A percentile compares a stretch with the other conserved stretches of the same genome.
These are phyloP conservation scores for Westerdykella aurantiaca DNA, from an alignment of 2,329 filamentous ascomycete genomes.

Conservation along the genomic window DNA sequence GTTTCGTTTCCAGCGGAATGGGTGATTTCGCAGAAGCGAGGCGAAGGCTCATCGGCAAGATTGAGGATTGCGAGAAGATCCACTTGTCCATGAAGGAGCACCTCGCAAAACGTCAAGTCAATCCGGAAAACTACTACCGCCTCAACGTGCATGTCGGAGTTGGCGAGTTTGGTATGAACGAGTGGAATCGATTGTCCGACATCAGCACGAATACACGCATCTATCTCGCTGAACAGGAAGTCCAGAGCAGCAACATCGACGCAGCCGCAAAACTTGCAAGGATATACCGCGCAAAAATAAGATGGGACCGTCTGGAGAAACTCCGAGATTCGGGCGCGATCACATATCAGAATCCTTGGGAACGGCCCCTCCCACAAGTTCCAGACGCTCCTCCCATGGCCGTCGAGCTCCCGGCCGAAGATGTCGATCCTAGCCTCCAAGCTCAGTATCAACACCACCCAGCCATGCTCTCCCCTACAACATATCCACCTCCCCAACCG, in stretches of 20 bases:
- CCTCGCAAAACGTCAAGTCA: slow-evolving; percentile 70
- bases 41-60: slow-evolving; percentile 77
- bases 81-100: slow-evolving; percentile 84
- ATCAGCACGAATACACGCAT: slow-evolving; percentile 88
- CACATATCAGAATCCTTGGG: slow-evolving; percentile 24
- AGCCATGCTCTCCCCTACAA: slow-evolving; percentile 23
- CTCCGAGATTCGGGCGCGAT: slow-evolving; percentile 22
- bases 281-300: slow-evolving; percentile 69
- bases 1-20: slow-evolving; percentile 63
- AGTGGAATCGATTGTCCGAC: slow-evolving; percentile 89
- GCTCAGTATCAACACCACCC: slow-evolving; percentile 6
- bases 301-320: slow-evolving; percentile 52
- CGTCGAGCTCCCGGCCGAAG: slow-evolving; percentile 56
- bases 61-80: slow-evolving; percentile 88
- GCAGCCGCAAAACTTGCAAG: slow-evolving; percentile 77
- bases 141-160: slow-evolving; percentile 96
- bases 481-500: slow-evolving; percentile 26
- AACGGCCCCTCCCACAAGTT: slow-evolving; percentile 30
- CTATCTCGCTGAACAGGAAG: slow-evolving; percentile 68
- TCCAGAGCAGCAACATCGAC: slow-evolving; percentile 71
- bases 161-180: slow-evolving; percentile 97
- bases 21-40: slow-evolving; percentile 90
- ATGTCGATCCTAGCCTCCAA: slow-evolving; percentile 33
- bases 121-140: slow-evolving; percentile 85
- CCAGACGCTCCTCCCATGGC: slow-evolving; percentile 44